Base-by-base conservation (phyloP, 139 green algal genomes). In the Choricystis sp. region DNA sequence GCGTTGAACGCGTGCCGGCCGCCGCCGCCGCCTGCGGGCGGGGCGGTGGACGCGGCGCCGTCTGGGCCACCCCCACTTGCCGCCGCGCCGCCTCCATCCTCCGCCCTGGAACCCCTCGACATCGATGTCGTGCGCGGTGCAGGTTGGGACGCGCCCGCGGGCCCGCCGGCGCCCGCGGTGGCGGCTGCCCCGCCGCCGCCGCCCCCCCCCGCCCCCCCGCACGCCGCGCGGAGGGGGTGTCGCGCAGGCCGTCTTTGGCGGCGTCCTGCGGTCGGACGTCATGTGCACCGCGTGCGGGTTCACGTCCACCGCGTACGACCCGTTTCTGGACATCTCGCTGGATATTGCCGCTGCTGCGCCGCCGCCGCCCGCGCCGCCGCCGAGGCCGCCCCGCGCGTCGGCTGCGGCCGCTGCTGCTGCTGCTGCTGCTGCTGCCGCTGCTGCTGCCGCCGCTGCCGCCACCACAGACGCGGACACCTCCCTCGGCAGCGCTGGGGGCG, bases 311-410 rank as follows among this genome's bases (percentile, higher is more conserved):
- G 72, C 78, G 0, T 76, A 82, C 55, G 89, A 96, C 61, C 83
- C 82, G 26, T 94, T 86, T 67, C 72, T 87, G 31, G 84, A 94
- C 70, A 70, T 95, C 19, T 88, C 80, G 4, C 72, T 96, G 16
- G 88, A 96, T 66, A 66, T 96, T 1, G 57, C 67, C 29, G 24
- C 59, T 0, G 26, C 61, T 26, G 26, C 56, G n/a, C 16, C 30
- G 23, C 27, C 59, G 2, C 64, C 67, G 24, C 69, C 64, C 21
- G 55, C 66, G 63, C 60, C 27, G 30, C 29, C 31, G n/a, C n/a
- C n/a, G n/a, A n/a, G n/a, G n/a, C n/a, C n/a, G n/a, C n/a, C n/a
- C n/a, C n/a, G n/a, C n/a, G n/a, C n/a, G n/a, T n/a, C n/a, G n/a
- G n/a, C n/a, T n/a, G n/a, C n/a, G 19, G 56, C 52, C 49, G 67